These are phyloP conservation scores for Plasmodium reichenowi DNA, from an alignment of 169 alveolate species.

Conservation along the genomic window DNA sequence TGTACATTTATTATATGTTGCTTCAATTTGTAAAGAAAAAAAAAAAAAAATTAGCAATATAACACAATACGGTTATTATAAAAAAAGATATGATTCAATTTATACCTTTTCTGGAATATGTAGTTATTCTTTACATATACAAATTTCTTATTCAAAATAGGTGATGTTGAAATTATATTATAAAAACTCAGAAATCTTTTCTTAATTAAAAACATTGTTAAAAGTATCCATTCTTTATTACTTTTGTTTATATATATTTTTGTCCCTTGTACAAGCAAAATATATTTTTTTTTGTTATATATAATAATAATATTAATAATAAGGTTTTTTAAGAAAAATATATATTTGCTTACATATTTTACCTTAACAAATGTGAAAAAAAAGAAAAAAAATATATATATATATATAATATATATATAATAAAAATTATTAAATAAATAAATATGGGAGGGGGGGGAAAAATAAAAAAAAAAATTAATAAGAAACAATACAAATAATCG, in stretches of 20 bases:
- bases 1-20: no score
- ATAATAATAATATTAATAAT: not conserved
- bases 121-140: not conserved
- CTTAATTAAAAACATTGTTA: slow-evolving; percentile 45
- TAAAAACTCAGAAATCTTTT: slow-evolving; percentile 16
- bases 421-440: no score
- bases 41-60: not conserved
- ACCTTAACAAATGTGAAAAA: no score
- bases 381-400: no score
- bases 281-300: not conserved
- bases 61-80: not conserved
- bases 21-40: no score
- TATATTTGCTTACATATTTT: no score
- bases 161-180: slow-evolving; percentile 8
- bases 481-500: no score
- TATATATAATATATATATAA: no score
- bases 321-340: no score
- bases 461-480: no score
- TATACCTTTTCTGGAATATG: slow-evolving; percentile 28
- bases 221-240: slow-evolving; percentile 1
- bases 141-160: not conserved
- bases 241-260: slow-evolving; percentile 16
- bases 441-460: no score
- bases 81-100: not conserved
- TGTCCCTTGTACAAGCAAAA: not conserved